Evolutionary conservation across 495 filamentous ascomycete genomes (phyloP).

Genomic region (Pseudevernia furfuracea): DNA sequence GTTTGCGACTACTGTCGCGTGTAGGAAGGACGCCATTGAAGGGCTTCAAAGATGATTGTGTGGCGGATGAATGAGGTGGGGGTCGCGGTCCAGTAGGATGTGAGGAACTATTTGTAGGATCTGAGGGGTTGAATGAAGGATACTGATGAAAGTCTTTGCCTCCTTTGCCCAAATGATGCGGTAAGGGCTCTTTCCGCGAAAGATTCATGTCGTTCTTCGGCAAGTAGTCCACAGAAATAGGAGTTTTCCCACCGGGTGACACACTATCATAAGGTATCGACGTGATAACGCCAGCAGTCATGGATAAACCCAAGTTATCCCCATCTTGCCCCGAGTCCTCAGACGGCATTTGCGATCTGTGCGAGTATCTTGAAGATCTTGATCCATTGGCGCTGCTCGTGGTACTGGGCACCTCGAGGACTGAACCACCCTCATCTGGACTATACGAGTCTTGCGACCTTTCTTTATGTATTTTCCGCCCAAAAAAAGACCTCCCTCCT

Average conservation of each 20-base stretch:
- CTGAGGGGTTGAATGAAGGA: conserved; percentile 57
- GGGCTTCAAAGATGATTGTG: conserved; percentile 58
- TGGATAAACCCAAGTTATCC: conserved; percentile 54
- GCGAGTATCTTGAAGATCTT: conserved; percentile 70
- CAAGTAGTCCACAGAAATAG: conserved; percentile 69
- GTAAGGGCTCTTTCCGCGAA: conserved; percentile 60
- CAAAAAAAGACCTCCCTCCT: conserved; percentile 80
- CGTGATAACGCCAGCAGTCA: conserved; percentile 78
- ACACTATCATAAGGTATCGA: conserved; percentile 80
- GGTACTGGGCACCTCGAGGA: conserved; percentile 44
- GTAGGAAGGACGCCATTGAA: conserved; percentile 36
- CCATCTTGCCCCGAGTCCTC: conserved; percentile 47
- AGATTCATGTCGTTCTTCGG: conserved; percentile 60
- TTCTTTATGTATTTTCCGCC: conserved; percentile 67
- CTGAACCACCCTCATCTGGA: conserved; percentile 48
- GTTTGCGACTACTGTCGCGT: conserved; percentile 58
- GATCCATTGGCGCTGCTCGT: conserved; percentile 54
- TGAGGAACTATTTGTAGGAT: conserved; percentile 41
- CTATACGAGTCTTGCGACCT: conserved; percentile 45
- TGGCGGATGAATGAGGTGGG: conserved; percentile 49
- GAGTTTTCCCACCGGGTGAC: conserved; percentile 52
- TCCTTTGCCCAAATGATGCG: conserved; percentile 72
- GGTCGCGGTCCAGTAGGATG: conserved; percentile 63
- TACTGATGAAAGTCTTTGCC: conserved; percentile 85
- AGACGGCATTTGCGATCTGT: conserved; percentile 69